Conservation (phyloP, 2,329 filamentous ascomycete genomes). For the Tolypocladium guangdongense region DNA sequence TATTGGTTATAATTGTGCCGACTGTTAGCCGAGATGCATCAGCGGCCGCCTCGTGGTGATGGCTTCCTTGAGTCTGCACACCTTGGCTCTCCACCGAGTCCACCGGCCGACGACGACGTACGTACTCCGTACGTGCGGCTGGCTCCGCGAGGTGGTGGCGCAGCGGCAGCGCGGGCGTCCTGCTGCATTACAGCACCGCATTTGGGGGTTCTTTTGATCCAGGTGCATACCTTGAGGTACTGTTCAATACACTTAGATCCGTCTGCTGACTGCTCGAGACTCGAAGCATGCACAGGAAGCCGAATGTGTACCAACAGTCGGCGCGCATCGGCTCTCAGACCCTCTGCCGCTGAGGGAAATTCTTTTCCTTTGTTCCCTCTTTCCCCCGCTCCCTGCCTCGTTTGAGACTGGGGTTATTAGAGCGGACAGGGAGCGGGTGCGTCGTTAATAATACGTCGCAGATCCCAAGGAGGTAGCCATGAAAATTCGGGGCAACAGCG, state of each 20-base stretch:
- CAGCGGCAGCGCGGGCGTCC: not conserved
- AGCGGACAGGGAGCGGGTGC: not conserved
- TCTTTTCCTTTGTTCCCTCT: not conserved
- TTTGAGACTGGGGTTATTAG: not conserved
- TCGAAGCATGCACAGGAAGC: not conserved
- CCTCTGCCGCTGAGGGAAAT: not conserved
- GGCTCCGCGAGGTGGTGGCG: not conserved
- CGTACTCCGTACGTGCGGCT: too few species aligned
- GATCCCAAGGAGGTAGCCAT: not conserved
- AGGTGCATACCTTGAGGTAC: too few species aligned
- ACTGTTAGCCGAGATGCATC: too few species aligned
- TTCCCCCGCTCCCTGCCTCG: too few species aligned
- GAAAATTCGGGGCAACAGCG: not conserved
- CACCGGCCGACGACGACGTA: not conserved
- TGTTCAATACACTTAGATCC: not conserved
- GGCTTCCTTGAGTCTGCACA: too few species aligned
- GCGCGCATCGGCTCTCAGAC: not conserved
- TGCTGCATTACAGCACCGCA: not conserved
- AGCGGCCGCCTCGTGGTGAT: too few species aligned
- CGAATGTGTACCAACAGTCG: not conserved
- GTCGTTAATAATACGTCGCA: conserved; percentile 1
- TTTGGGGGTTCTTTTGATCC: not conserved
- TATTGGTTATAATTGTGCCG: too few species aligned
- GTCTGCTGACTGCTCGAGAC: not conserved
- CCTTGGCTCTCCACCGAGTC: not conserved